These are phyloP conservation scores for Falciphora oryzae DNA, from an alignment of 2,329 filamentous ascomycete species.

Conservation along the genomic window DNA sequence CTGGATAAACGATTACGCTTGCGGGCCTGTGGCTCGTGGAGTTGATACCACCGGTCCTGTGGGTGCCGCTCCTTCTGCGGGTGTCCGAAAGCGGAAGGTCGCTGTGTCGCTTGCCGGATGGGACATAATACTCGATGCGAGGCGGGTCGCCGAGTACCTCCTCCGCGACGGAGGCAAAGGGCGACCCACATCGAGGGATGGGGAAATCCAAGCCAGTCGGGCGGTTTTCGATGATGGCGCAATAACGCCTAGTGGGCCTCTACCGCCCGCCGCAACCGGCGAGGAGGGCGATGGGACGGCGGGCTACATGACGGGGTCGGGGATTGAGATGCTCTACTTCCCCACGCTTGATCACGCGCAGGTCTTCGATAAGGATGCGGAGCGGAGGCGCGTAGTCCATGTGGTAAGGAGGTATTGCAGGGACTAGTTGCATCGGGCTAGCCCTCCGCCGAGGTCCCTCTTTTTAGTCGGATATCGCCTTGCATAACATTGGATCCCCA, in stretches of 20 bases:
- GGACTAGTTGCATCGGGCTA: neutral
- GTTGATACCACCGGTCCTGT: neutral
- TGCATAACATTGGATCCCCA: neutral
- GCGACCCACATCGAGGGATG: neutral
- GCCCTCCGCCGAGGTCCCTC: neutral
- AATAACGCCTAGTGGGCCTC: neutral
- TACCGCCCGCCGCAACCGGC: neutral
- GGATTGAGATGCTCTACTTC: conserved; percentile 56
- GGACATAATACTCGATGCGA: conserved; percentile 61
- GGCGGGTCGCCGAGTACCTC: conserved; percentile 53
- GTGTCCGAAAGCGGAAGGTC: conserved; percentile 29
- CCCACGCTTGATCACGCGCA: conserved; percentile 59
- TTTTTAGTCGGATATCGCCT: neutral
- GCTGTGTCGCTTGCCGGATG: conserved; percentile 53
- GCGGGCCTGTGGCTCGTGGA: neutral
- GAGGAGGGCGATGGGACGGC: neutral
- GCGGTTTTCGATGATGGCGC: neutral
- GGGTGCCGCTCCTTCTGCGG: conserved; percentile 7
- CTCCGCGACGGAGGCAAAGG: conserved; percentile 25
- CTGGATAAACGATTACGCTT: neutral
- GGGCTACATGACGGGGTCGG: conserved; percentile 22
- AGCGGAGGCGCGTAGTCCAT: conserved; percentile 5
- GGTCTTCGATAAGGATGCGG: conserved; percentile 38
- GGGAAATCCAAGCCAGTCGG: neutral
- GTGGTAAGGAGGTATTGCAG: conserved; percentile 9